A percentile compares a stretch with the other conserved stretches of the same genome.
phyloP scores from a whole-genome alignment of 371 early-diverging fungal species.

The Actinomortierella ambigua region DNA sequence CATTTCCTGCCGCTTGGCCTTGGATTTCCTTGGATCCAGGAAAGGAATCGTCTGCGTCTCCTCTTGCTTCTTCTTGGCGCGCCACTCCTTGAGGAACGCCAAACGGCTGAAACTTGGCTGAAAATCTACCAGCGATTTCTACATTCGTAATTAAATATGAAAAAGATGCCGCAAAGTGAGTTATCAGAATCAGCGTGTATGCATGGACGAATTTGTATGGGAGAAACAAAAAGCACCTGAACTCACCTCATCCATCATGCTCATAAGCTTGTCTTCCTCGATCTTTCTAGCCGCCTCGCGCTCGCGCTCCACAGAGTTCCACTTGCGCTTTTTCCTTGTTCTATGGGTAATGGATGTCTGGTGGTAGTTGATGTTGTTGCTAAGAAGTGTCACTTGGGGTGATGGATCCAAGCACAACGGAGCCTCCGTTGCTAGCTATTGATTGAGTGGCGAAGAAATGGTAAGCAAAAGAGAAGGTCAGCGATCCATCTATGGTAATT shows the following conservation, averaged over 20 bases:
- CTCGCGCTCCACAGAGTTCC: slow-evolving; percentile 65
- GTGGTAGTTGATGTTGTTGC: slow-evolving; percentile 57
- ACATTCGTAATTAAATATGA: not conserved
- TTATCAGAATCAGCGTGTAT: too few relatives aligned
- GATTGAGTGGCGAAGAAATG: not conserved
- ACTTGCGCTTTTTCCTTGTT: slow-evolving; percentile 57
- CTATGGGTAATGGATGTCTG: slow-evolving; percentile 46
- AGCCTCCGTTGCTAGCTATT: slow-evolving; percentile 61
- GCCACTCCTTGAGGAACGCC: slow-evolving; percentile 68
- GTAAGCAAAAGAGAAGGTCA: not conserved
- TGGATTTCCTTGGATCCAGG: slow-evolving; percentile 59
- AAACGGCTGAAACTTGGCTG: slow-evolving; percentile 59
- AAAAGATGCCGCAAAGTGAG: not conserved
- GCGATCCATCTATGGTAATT: not conserved
- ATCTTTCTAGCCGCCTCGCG: slow-evolving; percentile 63
- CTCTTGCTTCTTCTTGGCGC: slow-evolving; percentile 53
- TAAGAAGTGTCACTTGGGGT: slow-evolving; percentile 58
- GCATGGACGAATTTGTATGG: slow-evolving; percentile 42
- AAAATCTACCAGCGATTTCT: slow-evolving; percentile 37
- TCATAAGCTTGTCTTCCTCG: slow-evolving; percentile 63
- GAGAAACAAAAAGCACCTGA: slow-evolving; percentile 14
- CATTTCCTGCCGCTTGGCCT: slow-evolving; percentile 48
- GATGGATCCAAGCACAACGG: slow-evolving; percentile 65
- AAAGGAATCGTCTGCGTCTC: slow-evolving; percentile 55
- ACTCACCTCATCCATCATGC: slow-evolving; percentile 63